These are phyloP conservation scores for Clathrospora elynae DNA, from an alignment of 2,329 filamentous ascomycete species.

Conservation along the genomic window DNA sequence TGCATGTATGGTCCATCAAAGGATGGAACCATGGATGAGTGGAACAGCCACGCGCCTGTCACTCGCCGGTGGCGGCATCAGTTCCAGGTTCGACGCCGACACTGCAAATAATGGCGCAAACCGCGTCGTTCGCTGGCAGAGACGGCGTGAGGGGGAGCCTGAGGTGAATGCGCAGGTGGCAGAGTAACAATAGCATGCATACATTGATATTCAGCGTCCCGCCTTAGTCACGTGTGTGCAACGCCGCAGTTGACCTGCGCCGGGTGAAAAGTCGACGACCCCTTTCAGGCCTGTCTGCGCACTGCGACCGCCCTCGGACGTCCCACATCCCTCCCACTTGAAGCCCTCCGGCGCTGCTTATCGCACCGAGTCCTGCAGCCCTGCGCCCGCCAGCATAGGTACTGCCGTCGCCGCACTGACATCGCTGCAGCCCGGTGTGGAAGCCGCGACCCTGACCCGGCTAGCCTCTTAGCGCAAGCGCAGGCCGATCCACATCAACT, in stretches of 20 bases:
- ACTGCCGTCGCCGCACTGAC: constrained; percentile 3
- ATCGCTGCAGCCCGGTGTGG: constrained; percentile 9
- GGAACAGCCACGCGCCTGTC: constrained; percentile 13
- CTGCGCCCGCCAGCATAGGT: constrained; percentile 4
- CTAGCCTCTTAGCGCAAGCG: constrained; percentile 14
- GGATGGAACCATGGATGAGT: constrained; percentile 8
- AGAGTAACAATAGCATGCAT: constrained; percentile 1
- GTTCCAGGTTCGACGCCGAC: too few species aligned
- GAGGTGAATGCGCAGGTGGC: neutral
- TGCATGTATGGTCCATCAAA: constrained; percentile 3
- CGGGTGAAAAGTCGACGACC: constrained; percentile 18
- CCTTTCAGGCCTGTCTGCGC: constrained; percentile 27
- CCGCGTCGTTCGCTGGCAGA: neutral
- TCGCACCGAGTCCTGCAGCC: constrained; percentile 7
- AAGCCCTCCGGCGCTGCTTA: neutral
- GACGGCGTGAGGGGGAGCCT: too few species aligned
- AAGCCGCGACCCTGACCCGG: constrained; percentile 16
- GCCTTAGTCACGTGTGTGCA: constrained; percentile 12
- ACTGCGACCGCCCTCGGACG: constrained; percentile 14
- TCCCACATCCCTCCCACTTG: neutral
- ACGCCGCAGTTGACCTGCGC: constrained; percentile 5
- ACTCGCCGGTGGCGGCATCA: too few species aligned
- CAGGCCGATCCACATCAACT: constrained; percentile 40
- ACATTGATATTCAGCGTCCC: too few species aligned
- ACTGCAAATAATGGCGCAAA: too few species aligned